These are phyloP conservation scores for Ustilago sp. DNA, from an alignment of 1,284 basidiomycete species.

Conservation along the genomic window DNA sequence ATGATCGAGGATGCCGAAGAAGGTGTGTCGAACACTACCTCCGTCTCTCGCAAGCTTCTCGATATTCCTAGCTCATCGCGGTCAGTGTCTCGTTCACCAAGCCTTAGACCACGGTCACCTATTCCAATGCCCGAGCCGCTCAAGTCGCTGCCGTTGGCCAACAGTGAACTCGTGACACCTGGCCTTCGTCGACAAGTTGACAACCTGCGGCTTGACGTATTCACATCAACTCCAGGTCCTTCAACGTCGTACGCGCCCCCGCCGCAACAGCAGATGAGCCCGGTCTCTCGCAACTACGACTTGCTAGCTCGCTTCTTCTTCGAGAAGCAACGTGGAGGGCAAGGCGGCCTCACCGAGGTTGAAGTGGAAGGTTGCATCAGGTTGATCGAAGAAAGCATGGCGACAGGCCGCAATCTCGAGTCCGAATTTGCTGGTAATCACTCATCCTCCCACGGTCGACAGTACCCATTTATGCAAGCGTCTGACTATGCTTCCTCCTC, in stretches of 20 bases:
- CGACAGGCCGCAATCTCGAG: slow-evolving; percentile 40
- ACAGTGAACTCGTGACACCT: slow-evolving; percentile 42
- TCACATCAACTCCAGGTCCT: slow-evolving; percentile 17
- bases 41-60: slow-evolving; percentile 10
- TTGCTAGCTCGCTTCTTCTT: slow-evolving; percentile 60
- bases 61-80: slow-evolving; percentile 1
- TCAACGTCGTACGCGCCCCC: slow-evolving; percentile 22
- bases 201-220: background rate
- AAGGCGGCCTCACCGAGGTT: slow-evolving; percentile 52
- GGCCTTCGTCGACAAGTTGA: slow-evolving; percentile 38
- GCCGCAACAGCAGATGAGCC: slow-evolving; percentile 37
- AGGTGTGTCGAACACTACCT: background rate
- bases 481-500: slow-evolving; percentile 24
- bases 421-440: slow-evolving; percentile 26
- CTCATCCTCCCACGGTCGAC: slow-evolving; percentile 12
- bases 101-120: slow-evolving; percentile 15
- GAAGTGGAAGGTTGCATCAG: slow-evolving; percentile 58
- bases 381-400: slow-evolving; percentile 57
- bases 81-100: slow-evolving; percentile 17
- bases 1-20: slow-evolving; percentile 44
- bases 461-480: slow-evolving; percentile 4
- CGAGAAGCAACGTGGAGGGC: slow-evolving; percentile 53
- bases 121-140: slow-evolving; percentile 19
- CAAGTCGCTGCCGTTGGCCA: slow-evolving; percentile 30
- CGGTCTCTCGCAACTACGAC: slow-evolving; percentile 58